Conservation (phyloP, 805 yeast species). For the Teunomyces aglyptinius region DNA sequence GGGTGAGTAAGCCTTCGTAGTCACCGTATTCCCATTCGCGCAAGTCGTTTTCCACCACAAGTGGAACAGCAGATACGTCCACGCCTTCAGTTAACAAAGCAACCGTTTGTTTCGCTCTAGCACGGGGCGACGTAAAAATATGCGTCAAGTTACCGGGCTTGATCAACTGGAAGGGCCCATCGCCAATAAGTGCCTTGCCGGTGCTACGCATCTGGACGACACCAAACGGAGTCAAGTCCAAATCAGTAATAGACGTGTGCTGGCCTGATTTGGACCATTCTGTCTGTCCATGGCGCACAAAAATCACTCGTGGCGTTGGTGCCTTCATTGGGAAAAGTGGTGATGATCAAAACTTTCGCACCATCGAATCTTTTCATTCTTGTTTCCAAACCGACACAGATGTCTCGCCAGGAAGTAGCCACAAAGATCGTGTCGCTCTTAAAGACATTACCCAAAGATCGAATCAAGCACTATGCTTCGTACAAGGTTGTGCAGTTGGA, state of each 20-base stretch:
- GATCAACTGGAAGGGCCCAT: slow-evolving; percentile 50
- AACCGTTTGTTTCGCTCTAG: slow-evolving; percentile 73
- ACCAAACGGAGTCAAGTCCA: slow-evolving; percentile 76
- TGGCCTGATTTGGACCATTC: slow-evolving; percentile 96
- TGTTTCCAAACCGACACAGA: slow-evolving; percentile 8
- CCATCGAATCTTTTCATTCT: neutral
- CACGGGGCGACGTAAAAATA: slow-evolving; percentile 78
- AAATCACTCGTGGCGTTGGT: slow-evolving; percentile 61
- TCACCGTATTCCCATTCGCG: slow-evolving; percentile 98
- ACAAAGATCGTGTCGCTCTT: slow-evolving; percentile 56
- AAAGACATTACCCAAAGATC: slow-evolving; percentile 66
- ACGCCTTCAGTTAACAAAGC: slow-evolving; percentile 56
- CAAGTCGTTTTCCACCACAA: slow-evolving; percentile 59
- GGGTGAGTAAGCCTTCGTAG: slow-evolving; percentile 80
- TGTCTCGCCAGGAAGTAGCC: slow-evolving; percentile 44
- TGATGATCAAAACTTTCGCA: neutral
- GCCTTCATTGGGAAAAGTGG: neutral
- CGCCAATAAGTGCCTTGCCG: slow-evolving; percentile 66
- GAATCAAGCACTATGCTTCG: slow-evolving; percentile 64
- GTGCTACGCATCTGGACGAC: slow-evolving; percentile 71
- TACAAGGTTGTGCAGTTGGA: slow-evolving; percentile 64
- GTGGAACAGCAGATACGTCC: slow-evolving; percentile 40
- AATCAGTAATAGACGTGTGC: slow-evolving; percentile 83
- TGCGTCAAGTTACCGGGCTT: slow-evolving; percentile 61
- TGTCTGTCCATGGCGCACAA: slow-evolving; percentile 86